These are phyloP conservation scores for Trypanosoma caninum DNA, from an alignment of 208 protist species.

Conservation along the genomic window DNA sequence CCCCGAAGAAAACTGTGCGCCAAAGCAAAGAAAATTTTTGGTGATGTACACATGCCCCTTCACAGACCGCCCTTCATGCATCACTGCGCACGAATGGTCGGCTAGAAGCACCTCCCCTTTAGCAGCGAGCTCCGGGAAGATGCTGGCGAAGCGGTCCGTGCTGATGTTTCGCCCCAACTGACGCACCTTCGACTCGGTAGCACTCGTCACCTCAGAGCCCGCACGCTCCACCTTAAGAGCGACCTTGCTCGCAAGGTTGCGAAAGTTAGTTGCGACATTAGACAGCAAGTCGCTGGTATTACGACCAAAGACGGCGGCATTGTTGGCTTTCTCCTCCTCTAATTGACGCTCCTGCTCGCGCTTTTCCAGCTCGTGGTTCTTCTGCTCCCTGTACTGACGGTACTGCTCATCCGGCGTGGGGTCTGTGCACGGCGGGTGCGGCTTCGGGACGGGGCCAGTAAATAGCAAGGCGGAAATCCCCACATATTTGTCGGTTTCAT, in stretches of 20 bases:
- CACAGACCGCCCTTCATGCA: slow-evolving; percentile 42
- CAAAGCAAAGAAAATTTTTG: slow-evolving; percentile 65
- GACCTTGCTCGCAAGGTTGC: slow-evolving; percentile 30
- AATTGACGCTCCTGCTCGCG: no score
- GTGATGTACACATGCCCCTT: slow-evolving; percentile 64
- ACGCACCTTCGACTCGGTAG: slow-evolving; percentile 54
- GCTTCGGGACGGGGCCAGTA: slow-evolving; percentile 48
- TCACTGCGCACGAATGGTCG: slow-evolving; percentile 61
- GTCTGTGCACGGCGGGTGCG: slow-evolving; percentile 47
- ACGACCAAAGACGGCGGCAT: no score
- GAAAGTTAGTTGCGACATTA: slow-evolving; percentile 19
- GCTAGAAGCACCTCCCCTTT: slow-evolving; percentile 62
- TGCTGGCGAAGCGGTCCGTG: slow-evolving; percentile 45
- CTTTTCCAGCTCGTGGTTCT: slow-evolving; percentile 28
- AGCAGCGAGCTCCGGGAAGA: slow-evolving; percentile 53
- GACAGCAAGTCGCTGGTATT: slow-evolving; percentile 11
- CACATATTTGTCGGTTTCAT: slow-evolving; percentile 20
- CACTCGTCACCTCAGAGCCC: slow-evolving; percentile 35
- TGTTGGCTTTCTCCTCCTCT: no score
- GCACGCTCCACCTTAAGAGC: slow-evolving; percentile 50
- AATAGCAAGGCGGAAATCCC: slow-evolving; percentile 44
- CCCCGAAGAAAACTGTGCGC: slow-evolving; percentile 29
- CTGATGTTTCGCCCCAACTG: slow-evolving; percentile 53
- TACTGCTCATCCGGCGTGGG: slow-evolving; percentile 76
- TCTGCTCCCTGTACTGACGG: slow-evolving; percentile 26